phyloP scores from a whole-genome alignment of 2,329 filamentous ascomycete genomes.

The Pseudopithomyces maydicus region DNA sequence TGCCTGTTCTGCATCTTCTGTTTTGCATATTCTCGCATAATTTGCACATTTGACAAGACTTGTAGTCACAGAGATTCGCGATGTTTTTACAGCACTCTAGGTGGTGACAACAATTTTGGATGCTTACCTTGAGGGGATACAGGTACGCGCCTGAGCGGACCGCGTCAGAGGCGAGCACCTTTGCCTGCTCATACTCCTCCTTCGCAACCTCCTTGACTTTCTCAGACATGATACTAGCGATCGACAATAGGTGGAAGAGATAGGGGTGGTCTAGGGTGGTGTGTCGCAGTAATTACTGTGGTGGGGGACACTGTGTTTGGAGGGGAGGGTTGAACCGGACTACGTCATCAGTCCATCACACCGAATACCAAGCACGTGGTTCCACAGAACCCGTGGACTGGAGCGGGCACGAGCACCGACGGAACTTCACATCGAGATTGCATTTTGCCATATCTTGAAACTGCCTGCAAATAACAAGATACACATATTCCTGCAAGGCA shows the following conservation, averaged over 20 bases:
- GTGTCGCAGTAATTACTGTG: background rate
- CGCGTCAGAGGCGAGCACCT: slow-evolving; percentile 68
- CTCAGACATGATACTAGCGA: slow-evolving; percentile 46
- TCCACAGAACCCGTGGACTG: too few relatives aligned
- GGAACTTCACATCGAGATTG: slow-evolving; percentile 6
- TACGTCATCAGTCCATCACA: slow-evolving; percentile 16
- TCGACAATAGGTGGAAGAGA: slow-evolving; percentile 16
- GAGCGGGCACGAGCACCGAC: background rate
- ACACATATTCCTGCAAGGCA: background rate
- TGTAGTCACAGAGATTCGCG: too few relatives aligned
- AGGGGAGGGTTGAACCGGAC: background rate
- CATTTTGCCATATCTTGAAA: background rate
- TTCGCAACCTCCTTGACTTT: slow-evolving; percentile 62
- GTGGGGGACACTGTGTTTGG: background rate
- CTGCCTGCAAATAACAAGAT: background rate
- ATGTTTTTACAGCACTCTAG: background rate
- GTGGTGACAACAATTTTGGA: too few relatives aligned
- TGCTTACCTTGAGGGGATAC: slow-evolving; percentile 75
- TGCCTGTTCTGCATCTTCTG: background rate
- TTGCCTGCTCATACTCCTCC: slow-evolving; percentile 74
- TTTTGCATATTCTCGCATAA: background rate
- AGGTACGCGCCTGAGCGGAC: slow-evolving; percentile 78
- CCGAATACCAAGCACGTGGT: slow-evolving; percentile 10
- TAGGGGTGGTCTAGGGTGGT: slow-evolving; percentile 4
- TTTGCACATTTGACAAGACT: background rate